Evolutionary conservation across 495 filamentous ascomycete genomes (phyloP).

Genomic region (Aspergillus indologenus): DNA sequence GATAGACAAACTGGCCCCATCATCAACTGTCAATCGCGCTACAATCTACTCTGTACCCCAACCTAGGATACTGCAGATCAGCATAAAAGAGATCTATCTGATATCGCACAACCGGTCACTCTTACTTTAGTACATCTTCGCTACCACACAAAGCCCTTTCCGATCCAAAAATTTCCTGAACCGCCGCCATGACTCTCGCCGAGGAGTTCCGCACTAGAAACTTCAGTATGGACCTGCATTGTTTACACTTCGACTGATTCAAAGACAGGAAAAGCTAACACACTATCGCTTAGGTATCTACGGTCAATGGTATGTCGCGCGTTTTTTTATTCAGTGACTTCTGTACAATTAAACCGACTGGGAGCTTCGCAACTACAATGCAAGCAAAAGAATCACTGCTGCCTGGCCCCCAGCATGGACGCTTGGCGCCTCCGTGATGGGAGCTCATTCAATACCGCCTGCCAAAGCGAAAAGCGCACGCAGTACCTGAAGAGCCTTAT

Average conservation of each 20-base stretch:
- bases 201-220: conserved; percentile 91
- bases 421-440: conserved; percentile 22
- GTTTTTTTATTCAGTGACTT: conserved; percentile 1
- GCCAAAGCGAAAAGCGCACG: too few relatives aligned
- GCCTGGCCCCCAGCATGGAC: conserved; percentile 18
- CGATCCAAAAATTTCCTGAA: neutral
- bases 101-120: conserved; percentile 1
- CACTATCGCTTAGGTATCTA: conserved; percentile 76
- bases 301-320: conserved; percentile 88
- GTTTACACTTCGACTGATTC: conserved; percentile 19
- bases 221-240: conserved; percentile 73
- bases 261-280: conserved; percentile 28
- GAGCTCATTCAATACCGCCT: conserved; percentile 2
- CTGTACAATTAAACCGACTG: conserved; percentile 3
- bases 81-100: neutral
- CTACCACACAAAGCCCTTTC: neutral
- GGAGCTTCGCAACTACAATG: conserved; percentile 1
- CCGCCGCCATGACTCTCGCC: conserved; percentile 46
- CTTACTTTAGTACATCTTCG: neutral
- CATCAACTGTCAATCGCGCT: conserved; percentile 16
- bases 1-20: conserved; percentile 27
- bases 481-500: too few relatives aligned
- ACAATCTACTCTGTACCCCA: conserved; percentile 10
- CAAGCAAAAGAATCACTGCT: conserved; percentile 17
- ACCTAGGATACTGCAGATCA: conserved; percentile 14